Percentiles rank a stretch among this genome's conserved stretches.
Conservation (phyloP, 139 green algal species). For the Chlamydomonas sp. region DNA sequence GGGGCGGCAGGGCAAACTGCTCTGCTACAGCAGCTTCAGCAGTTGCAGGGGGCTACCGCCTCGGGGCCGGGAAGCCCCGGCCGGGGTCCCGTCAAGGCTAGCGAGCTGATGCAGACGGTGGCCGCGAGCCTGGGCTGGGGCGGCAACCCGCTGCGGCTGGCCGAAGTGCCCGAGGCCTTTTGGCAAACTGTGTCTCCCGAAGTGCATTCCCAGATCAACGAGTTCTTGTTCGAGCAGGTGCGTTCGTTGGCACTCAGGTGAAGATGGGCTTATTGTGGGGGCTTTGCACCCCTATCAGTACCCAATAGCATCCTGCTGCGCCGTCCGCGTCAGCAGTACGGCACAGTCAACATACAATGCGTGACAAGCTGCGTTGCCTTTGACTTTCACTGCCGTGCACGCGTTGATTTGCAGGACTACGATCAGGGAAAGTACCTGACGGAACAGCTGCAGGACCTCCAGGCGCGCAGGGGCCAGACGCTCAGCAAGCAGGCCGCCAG, state of each 20-base stretch:
- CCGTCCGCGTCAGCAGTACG: background rate
- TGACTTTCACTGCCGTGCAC: background rate
- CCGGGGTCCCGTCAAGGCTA: too few species aligned
- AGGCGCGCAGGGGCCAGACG: slow-evolving; percentile 2
- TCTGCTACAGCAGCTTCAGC: background rate
- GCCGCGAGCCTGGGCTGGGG: slow-evolving; percentile 10
- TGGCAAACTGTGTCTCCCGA: slow-evolving; percentile 51
- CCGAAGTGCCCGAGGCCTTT: slow-evolving; percentile 53
- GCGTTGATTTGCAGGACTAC: slow-evolving; percentile 16
- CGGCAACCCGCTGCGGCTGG: slow-evolving; percentile 26
- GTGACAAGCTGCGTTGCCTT: too few species aligned
- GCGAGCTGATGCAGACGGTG: slow-evolving; percentile 3
- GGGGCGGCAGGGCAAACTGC: too few species aligned
- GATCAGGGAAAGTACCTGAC: slow-evolving; percentile 29
- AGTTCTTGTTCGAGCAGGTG: slow-evolving; percentile 53
- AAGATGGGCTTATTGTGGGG: background rate
- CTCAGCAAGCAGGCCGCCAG: background rate
- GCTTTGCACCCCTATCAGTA: background rate
- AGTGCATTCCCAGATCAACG: slow-evolving; percentile 48
- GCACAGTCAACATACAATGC: too few species aligned
- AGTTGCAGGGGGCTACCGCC: too few species aligned
- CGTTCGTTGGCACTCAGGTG: background rate
- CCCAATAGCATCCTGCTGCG: background rate
- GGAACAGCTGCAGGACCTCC: slow-evolving; percentile 23
- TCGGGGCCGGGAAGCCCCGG: background rate